Evolutionary conservation across 352 stramenopile species (phyloP).

Genomic region (Elongisporangium prolatum): DNA sequence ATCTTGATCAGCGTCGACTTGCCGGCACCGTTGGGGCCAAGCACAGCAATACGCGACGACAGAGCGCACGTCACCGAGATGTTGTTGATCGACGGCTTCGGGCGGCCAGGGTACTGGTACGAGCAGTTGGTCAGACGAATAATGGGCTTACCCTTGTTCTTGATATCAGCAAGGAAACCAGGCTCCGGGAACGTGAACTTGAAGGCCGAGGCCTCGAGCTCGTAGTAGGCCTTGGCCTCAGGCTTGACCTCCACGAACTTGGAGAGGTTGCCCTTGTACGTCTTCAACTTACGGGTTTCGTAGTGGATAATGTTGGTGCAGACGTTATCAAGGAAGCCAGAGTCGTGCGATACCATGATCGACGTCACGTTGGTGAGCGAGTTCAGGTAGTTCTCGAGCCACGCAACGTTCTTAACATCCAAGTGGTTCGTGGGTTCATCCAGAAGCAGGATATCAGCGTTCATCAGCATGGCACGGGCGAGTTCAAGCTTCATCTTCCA

Average conservation of each 20-base stretch:
- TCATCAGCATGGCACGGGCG: slow-evolving; percentile 92
- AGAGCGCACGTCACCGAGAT: slow-evolving; percentile 77
- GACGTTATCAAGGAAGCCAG: slow-evolving; percentile 96
- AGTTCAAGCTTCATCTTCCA: slow-evolving; percentile 96
- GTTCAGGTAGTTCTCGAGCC: slow-evolving; percentile 91
- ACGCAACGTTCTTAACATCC: slow-evolving; percentile 91
- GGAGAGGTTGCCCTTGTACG: slow-evolving; percentile 85
- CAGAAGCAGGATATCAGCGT: slow-evolving; percentile 95
- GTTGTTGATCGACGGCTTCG: slow-evolving; percentile 83
- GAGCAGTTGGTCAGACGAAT: slow-evolving; percentile 85
- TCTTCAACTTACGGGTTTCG: slow-evolving; percentile 90
- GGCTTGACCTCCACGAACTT: slow-evolving; percentile 84
- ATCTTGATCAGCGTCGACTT: slow-evolving; percentile 98
- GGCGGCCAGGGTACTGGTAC: slow-evolving; percentile 75
- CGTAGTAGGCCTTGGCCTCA: slow-evolving; percentile 88
- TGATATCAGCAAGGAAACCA: slow-evolving; percentile 86
- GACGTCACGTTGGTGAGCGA: slow-evolving; percentile 87
- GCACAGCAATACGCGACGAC: slow-evolving; percentile 71
- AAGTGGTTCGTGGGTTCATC: slow-evolving; percentile 96
- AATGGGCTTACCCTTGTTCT: slow-evolving; percentile 90
- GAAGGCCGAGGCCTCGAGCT: slow-evolving; percentile 78
- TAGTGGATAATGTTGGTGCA: slow-evolving; percentile 98
- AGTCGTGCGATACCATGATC: slow-evolving; percentile 96
- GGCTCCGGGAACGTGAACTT: slow-evolving; percentile 87
- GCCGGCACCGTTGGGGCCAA: slow-evolving; percentile 91